Percentiles rank a stretch among this genome's conserved stretches.
These are phyloP conservation scores for Apiospora saccharicola DNA, from an alignment of 2,329 filamentous ascomycete species.

Conservation along the genomic window DNA sequence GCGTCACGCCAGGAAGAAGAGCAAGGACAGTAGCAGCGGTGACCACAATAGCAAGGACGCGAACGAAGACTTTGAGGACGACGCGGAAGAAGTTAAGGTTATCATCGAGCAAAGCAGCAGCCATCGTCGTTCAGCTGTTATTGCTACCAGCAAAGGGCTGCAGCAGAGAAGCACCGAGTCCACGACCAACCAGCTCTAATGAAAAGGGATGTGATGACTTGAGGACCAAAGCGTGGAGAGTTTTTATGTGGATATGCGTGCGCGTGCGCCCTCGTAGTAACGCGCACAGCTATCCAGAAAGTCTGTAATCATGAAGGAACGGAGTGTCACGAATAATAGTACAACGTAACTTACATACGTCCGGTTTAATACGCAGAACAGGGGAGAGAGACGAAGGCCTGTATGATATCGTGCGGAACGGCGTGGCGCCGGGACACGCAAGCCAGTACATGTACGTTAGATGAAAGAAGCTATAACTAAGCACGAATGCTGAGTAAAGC, in stretches of 20 bases:
- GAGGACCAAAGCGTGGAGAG: not conserved
- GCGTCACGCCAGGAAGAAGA: slow-evolving; percentile 5
- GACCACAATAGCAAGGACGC: not conserved
- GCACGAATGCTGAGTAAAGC: not conserved
- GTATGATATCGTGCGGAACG: slow-evolving; percentile 1
- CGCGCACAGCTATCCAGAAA: not conserved
- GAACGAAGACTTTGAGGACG: slow-evolving; percentile 25
- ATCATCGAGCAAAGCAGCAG: slow-evolving; percentile 17
- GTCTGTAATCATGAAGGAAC: slow-evolving; percentile 12
- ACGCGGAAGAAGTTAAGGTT: not conserved
- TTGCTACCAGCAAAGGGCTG: not conserved
- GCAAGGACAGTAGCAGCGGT: not conserved
- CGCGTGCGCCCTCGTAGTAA: not conserved
- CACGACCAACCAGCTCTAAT: not conserved
- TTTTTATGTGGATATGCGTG: not conserved
- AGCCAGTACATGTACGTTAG: not conserved
- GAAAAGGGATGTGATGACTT: not conserved
- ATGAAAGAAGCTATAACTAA: not conserved
- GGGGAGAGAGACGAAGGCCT: not conserved
- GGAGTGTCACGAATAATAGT: slow-evolving; percentile 20
- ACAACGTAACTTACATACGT: slow-evolving; percentile 10
- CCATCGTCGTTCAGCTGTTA: not conserved
- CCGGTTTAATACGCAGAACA: slow-evolving; percentile 5
- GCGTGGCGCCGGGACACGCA: not conserved
- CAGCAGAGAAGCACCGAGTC: not conserved